A percentile compares a stretch with the other conserved stretches of the same genome.
Conservation (phyloP, 305 asterid genomes). For the Nicotiana rustica region DNA sequence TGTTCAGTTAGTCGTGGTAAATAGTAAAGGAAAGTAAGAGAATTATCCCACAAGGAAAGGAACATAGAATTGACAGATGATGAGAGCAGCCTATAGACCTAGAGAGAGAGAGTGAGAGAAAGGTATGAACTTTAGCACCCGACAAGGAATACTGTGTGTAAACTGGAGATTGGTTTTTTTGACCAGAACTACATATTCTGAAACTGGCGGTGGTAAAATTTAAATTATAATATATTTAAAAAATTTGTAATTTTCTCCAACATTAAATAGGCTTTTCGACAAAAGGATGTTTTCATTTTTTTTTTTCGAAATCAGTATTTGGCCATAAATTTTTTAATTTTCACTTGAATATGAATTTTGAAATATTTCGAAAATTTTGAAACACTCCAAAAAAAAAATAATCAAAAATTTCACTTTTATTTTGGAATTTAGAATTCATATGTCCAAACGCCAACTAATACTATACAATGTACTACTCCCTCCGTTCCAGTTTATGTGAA, state of each 20-base stretch:
- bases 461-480: too few relatives aligned
- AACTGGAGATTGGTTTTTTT: slow-evolving; percentile 63
- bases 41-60: slow-evolving; percentile 36
- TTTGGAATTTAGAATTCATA: too few relatives aligned
- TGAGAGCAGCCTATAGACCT: slow-evolving; percentile 49
- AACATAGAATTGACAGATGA: slow-evolving; percentile 53
- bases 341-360: too few relatives aligned
- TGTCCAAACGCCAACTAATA: too few relatives aligned
- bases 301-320: too few relatives aligned
- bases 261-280: neutral
- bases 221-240: neutral
- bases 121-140: slow-evolving; percentile 53
- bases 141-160: slow-evolving; percentile 65
- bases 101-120: slow-evolving; percentile 46
- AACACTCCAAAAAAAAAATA: too few relatives aligned
- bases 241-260: neutral
- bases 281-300: too few relatives aligned
- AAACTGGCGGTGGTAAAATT: slow-evolving; percentile 23
- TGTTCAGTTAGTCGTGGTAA: slow-evolving; percentile 17
- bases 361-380: too few relatives aligned
- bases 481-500: too few relatives aligned
- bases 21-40: neutral
- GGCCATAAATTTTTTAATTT: too few relatives aligned
- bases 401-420: too few relatives aligned
- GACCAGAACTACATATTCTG: slow-evolving; percentile 46